phyloP scores from a whole-genome alignment of 805 yeast genomes.

The Saturnispora sekii region DNA sequence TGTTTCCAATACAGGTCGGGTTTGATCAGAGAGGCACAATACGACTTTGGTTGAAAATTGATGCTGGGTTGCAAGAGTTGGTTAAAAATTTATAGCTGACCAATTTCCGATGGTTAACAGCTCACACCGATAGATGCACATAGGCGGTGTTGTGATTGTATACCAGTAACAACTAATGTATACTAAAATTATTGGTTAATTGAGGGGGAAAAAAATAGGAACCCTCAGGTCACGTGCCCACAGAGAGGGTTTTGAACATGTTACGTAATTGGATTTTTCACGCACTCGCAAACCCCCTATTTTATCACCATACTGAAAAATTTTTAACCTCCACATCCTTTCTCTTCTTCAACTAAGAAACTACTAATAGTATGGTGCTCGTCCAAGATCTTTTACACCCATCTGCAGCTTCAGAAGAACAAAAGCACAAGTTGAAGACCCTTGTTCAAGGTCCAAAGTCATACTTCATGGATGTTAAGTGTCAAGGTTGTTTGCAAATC shows the following conservation, averaged over 20 bases:
- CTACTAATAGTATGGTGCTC: constrained; percentile 54
- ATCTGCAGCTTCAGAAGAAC: constrained; percentile 91
- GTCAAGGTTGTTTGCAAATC: constrained; percentile 99
- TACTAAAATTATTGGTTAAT: neutral
- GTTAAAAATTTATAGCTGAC: no score
- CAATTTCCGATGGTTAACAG: no score
- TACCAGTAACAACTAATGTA: no score
- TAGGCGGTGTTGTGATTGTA: no score
- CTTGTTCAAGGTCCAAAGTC: constrained; percentile 98
- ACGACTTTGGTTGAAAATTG: no score
- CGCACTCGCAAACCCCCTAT: no score
- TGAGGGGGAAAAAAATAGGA: neutral
- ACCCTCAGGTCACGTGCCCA: constrained; percentile 8
- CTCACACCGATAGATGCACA: no score
- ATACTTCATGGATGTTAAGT: constrained; percentile 98
- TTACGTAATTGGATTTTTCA: neutral
- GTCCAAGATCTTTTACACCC: constrained; percentile 99
- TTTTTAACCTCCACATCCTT: constrained; percentile 2
- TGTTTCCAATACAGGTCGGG: no score
- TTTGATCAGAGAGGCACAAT: no score
- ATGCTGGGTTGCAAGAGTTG: no score
- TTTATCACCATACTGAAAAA: neutral
- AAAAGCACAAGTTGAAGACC: constrained; percentile 94
- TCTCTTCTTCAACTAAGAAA: constrained; percentile 6
- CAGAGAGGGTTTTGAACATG: constrained; percentile 1